Percentiles rank a stretch among this genome's conserved stretches.
These are phyloP conservation scores for Decorospora gaudefroyi DNA, from an alignment of 2,329 filamentous ascomycete genomes.

Conservation along the genomic window DNA sequence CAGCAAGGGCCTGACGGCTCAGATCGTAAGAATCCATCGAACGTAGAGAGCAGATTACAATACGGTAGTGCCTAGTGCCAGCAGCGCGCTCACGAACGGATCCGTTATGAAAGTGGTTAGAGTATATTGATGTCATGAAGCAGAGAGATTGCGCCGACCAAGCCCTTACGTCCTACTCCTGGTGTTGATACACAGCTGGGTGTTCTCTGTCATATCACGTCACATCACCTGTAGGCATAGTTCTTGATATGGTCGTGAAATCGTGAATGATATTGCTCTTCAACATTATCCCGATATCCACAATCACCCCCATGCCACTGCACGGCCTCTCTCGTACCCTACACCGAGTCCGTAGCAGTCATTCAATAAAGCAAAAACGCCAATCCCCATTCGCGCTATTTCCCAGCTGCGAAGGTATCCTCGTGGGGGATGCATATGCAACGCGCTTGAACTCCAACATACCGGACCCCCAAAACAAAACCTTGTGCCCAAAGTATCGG, in stretches of 20 bases:
- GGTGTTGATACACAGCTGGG: too few relatives aligned
- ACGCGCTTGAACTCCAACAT: slow-evolving; percentile 27
- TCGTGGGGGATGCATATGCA: slow-evolving; percentile 35
- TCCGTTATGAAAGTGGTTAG: too few relatives aligned
- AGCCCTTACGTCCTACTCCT: too few relatives aligned
- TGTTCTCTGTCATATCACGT: too few relatives aligned
- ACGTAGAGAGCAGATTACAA: too few relatives aligned
- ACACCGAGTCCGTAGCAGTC: slow-evolving; percentile 11
- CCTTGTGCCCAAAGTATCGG: slow-evolving; percentile 14
- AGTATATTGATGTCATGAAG: too few relatives aligned
- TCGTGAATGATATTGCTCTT: slow-evolving; percentile 27
- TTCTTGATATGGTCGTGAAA: slow-evolving; percentile 20
- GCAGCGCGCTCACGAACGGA: too few relatives aligned
- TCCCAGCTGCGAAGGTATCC: slow-evolving; percentile 39
- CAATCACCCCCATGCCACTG: neutral
- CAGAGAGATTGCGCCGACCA: too few relatives aligned
- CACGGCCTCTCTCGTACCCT: neutral
- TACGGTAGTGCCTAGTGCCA: too few relatives aligned
- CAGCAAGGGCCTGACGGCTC: too few relatives aligned
- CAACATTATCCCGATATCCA: slow-evolving; percentile 5
- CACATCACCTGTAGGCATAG: too few relatives aligned
- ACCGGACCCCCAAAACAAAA: slow-evolving; percentile 4
- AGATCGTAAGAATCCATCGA: too few relatives aligned
- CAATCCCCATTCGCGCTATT: slow-evolving; percentile 37
- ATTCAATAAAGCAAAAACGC: slow-evolving; percentile 25